phyloP scores from a whole-genome alignment of 768 basidiomycete genomes.

The Mycena kentingensis region DNA sequence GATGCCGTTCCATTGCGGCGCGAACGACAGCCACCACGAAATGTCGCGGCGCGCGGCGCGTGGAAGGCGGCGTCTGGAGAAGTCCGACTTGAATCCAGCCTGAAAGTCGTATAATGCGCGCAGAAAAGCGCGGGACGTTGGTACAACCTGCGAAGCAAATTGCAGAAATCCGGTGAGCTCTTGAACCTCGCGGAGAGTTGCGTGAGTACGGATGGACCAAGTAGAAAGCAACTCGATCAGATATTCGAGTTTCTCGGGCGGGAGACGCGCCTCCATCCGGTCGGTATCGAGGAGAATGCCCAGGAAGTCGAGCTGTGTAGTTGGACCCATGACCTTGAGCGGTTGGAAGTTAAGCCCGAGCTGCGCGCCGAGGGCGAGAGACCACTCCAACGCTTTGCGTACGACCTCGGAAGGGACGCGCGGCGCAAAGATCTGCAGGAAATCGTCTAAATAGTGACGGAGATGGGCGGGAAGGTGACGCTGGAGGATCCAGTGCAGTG shows the following conservation, averaged over 20 bases:
- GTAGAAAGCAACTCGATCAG: conserved; percentile 1
- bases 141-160: conserved; percentile 21
- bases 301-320: conserved; percentile 27
- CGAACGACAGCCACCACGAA: conserved; percentile 23
- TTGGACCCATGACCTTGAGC: conserved; percentile 30
- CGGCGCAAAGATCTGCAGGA: conserved; percentile 31
- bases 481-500: conserved; percentile 41
- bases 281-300: conserved; percentile 26
- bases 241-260: conserved; percentile 9
- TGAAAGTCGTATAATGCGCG: conserved; percentile 7
- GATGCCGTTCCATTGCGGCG: conserved; percentile 21
- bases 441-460: conserved; percentile 40
- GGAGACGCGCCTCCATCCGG: conserved; percentile 13
- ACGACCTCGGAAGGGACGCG: background rate
- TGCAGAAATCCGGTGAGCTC: conserved; percentile 20
- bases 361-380: conserved; percentile 26
- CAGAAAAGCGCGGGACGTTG: conserved; percentile 12
- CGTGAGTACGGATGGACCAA: background rate
- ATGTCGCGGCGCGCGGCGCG: conserved; percentile 23
- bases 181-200: conserved; percentile 10
- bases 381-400: conserved; percentile 31
- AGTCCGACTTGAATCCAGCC: conserved; percentile 10
- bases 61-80: conserved; percentile 23
- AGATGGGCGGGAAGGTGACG: conserved; percentile 34
- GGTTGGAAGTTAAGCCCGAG: conserved; percentile 34